Evolutionary conservation across 495 filamentous ascomycete genomes (phyloP).

Genomic region (Pyrenula massariospora): DNA sequence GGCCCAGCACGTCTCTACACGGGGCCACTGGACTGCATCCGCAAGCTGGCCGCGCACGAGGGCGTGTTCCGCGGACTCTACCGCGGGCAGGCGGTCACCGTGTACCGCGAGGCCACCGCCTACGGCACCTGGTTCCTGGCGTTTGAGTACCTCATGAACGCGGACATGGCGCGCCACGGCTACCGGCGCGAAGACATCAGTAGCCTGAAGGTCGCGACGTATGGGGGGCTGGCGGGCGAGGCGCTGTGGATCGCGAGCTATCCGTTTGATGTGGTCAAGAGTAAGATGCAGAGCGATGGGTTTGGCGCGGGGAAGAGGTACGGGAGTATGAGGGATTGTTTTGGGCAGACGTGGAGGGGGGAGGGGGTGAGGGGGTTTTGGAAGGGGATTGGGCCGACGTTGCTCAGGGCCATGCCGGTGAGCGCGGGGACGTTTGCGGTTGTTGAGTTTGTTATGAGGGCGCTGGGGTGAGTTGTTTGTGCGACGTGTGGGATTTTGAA

Average conservation of each 20-base stretch:
- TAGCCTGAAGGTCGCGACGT: conserved; percentile 75
- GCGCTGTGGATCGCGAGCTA: conserved; percentile 87
- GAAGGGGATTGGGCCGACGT: conserved; percentile 89
- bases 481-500: too few species aligned
- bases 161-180: conserved; percentile 64
- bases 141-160: conserved; percentile 94
- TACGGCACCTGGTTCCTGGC: conserved; percentile 92
- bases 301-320: conserved; percentile 55
- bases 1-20: conserved; percentile 61
- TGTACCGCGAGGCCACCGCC: conserved; percentile 82
- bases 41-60: conserved; percentile 58
- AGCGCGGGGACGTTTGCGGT: conserved; percentile 94
- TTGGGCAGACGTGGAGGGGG: conserved; percentile 63
- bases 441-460: conserved; percentile 36
- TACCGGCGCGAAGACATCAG: conserved; percentile 65
- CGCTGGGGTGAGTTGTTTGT: conserved; percentile 19
- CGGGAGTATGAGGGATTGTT: conserved; percentile 79
- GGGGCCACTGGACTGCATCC: conserved; percentile 82
- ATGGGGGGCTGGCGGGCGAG: conserved; percentile 90
- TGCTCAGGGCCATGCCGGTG: conserved; percentile 94
- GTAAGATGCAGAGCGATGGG: conserved; percentile 97
- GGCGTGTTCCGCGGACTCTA: conserved; percentile 65
- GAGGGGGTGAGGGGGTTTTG: conserved; percentile 85
- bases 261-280: conserved; percentile 95
- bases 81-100: conserved; percentile 75